Conservation (phyloP, 768 basidiomycete genomes). For the Lepiota brunneoincarnata region DNA sequence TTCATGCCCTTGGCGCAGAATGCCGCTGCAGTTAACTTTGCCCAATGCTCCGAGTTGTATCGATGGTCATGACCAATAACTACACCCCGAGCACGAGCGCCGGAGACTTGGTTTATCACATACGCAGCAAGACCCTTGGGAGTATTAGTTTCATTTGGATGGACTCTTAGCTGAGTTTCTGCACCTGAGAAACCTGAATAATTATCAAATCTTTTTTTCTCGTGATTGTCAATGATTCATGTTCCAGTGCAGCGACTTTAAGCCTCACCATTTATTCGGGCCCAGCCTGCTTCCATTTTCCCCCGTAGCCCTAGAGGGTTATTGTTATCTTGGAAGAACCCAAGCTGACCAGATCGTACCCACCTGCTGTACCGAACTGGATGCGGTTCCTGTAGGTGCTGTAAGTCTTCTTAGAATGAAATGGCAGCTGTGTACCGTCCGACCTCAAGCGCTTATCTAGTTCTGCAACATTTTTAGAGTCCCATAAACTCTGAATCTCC, state of each 20-base stretch:
- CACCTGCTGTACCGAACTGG: constrained; percentile 86
- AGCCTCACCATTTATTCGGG: constrained; percentile 76
- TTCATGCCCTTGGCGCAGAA: constrained; percentile 66
- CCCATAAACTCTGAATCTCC: constrained; percentile 48
- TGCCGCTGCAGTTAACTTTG: constrained; percentile 65
- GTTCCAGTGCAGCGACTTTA: not conserved
- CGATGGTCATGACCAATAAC: constrained; percentile 89
- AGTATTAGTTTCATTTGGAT: not conserved
- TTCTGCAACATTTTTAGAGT: constrained; percentile 39
- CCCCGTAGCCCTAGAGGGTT: constrained; percentile 61
- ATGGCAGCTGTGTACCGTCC: not conserved
- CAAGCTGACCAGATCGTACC: constrained; percentile 5
- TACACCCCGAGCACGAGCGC: constrained; percentile 60
- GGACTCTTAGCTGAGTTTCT: constrained; percentile 2
- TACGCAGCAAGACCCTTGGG: constrained; percentile 76
- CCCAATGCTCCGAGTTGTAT: constrained; percentile 77
- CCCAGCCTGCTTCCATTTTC: constrained; percentile 85
- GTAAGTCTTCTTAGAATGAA: not conserved
- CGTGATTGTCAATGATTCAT: not conserved
- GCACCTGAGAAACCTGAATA: constrained; percentile 78
- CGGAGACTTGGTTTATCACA: constrained; percentile 47
- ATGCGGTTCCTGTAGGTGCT: constrained; percentile 55
- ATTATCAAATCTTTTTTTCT: constrained; percentile 57
- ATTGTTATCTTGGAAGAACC: not conserved
- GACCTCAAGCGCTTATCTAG: constrained; percentile 59